A percentile compares a stretch with the other conserved stretches of the same genome.
Evolutionary conservation across 1,284 basidiomycete genomes (phyloP).

Genomic region (Golubevia pallescens): DNA sequence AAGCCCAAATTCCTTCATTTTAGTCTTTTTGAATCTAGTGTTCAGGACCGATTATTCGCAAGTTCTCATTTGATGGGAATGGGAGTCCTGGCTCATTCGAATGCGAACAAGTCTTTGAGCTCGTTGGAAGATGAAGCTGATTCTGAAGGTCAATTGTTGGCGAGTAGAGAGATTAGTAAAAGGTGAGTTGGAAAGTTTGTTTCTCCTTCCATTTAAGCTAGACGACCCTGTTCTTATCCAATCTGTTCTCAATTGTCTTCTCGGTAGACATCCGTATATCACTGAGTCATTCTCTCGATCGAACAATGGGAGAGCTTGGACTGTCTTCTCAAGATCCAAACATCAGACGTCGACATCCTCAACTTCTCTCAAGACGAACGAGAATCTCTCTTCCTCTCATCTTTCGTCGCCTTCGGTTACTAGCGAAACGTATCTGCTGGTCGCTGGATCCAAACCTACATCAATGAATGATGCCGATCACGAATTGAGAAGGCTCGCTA

Average conservation of each 20-base stretch:
- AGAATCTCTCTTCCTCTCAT: neutral
- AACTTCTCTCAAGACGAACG: neutral
- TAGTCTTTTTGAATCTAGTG: constrained; percentile 18
- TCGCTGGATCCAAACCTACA: constrained; percentile 28
- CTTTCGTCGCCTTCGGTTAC: neutral
- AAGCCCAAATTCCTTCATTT: constrained; percentile 22
- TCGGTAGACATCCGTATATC: constrained; percentile 12
- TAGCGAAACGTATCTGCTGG: constrained; percentile 26
- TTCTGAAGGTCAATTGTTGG: constrained; percentile 23
- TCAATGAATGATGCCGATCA: constrained; percentile 28
- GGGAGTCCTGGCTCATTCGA: constrained; percentile 1
- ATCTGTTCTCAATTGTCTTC: neutral
- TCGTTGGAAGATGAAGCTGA: constrained; percentile 22
- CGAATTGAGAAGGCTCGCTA: constrained; percentile 26
- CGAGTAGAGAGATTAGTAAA: constrained; percentile 20
- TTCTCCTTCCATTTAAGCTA: neutral
- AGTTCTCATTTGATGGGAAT: neutral
- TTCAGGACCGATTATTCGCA: constrained; percentile 10
- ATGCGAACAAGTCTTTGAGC: constrained; percentile 5
- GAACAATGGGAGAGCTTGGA: constrained; percentile 33
- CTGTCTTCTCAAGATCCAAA: constrained; percentile 6
- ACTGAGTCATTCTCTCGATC: constrained; percentile 30
- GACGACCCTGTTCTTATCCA: neutral
- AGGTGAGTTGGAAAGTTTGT: constrained; percentile 5
- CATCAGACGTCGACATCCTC: neutral